These are phyloP conservation scores for Amaranthus cruentus DNA, from an alignment of 148 eudicot species.

Conservation along the genomic window DNA sequence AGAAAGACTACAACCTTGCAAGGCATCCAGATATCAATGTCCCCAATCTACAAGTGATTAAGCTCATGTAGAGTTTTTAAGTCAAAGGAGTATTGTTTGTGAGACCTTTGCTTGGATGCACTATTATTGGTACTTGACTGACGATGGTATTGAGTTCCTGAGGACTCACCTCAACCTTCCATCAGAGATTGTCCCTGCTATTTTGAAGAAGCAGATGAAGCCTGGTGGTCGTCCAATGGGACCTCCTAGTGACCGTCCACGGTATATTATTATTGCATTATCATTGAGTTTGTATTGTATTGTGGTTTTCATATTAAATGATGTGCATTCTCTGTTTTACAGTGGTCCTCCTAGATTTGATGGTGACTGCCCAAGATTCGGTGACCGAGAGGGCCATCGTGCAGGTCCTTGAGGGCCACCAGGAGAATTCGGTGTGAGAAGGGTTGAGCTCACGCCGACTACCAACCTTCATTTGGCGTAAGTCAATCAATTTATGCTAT, in stretches of 20 bases:
- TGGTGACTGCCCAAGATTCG: slow-evolving; percentile 76
- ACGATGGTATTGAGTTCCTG: slow-evolving; percentile 86
- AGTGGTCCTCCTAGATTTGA: slow-evolving; percentile 85
- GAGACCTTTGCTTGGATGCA: slow-evolving; percentile 99
- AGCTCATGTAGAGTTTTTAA: slow-evolving; percentile 84
- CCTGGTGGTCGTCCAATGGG: slow-evolving; percentile 82
- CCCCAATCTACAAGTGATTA: slow-evolving; percentile 68
- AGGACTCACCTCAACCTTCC: slow-evolving; percentile 90
- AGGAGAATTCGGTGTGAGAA: slow-evolving; percentile 83
- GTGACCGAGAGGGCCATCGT: slow-evolving; percentile 84
- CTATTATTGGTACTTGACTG: slow-evolving; percentile 84
- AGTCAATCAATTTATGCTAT: not conserved
- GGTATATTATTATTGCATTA: too few relatives aligned
- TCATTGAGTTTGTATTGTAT: not conserved
- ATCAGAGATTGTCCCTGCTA: slow-evolving; percentile 85
- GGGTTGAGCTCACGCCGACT: slow-evolving; percentile 88
- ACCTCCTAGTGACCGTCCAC: slow-evolving; percentile 68
- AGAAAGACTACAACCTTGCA: slow-evolving; percentile 72
- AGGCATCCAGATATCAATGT: slow-evolving; percentile 79
- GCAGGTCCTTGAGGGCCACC: slow-evolving; percentile 70
- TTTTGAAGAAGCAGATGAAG: slow-evolving; percentile 73
- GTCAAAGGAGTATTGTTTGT: slow-evolving; percentile 70
- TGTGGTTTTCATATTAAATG: not conserved
- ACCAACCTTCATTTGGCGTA: slow-evolving; percentile 65
- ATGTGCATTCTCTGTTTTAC: not conserved